Evolutionary conservation across 2,329 filamentous ascomycete genomes (phyloP).

Genomic region (Phialophora tarda): DNA sequence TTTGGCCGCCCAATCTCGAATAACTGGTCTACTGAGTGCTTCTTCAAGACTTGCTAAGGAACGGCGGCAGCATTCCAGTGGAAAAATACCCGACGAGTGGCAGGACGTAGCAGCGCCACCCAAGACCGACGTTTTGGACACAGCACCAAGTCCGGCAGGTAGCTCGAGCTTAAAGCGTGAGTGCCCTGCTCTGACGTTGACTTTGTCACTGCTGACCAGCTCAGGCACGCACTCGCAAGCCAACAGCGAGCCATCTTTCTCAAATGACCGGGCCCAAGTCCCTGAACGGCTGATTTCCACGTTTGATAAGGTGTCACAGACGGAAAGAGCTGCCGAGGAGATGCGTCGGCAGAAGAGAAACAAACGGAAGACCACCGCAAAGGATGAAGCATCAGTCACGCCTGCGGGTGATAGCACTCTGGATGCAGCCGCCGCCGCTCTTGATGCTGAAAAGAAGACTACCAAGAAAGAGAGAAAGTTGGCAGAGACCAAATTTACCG

Average conservation of each 20-base stretch:
- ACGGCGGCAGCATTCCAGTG: constrained; percentile 79
- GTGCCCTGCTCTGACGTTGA: constrained; percentile 29
- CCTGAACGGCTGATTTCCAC: constrained; percentile 41
- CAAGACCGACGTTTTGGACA: constrained; percentile 28
- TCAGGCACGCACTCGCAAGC: constrained; percentile 47
- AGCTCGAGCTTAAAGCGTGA: constrained; percentile 50
- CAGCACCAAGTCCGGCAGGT: constrained; percentile 41
- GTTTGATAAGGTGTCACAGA: constrained; percentile 52
- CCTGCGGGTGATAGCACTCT: constrained; percentile 61
- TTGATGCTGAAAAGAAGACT: constrained; percentile 70
- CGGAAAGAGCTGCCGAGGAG: constrained; percentile 75
- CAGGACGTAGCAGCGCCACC: constrained; percentile 67
- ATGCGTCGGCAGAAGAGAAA: constrained; percentile 70
- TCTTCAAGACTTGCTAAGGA: constrained; percentile 71
- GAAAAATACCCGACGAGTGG: constrained; percentile 78
- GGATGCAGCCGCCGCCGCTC: constrained; percentile 42
- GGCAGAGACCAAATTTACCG: constrained; percentile 73
- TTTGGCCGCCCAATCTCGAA: constrained; percentile 78
- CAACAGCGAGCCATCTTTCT: constrained; percentile 47
- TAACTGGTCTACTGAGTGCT: constrained; percentile 78
- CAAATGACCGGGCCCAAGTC: constrained; percentile 34
- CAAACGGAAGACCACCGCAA: constrained; percentile 64
- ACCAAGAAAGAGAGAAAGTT: constrained; percentile 89
- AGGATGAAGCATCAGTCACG: constrained; percentile 56
- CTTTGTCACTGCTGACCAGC: constrained; percentile 36